A percentile compares a stretch with the other conserved stretches of the same genome.
Evolutionary conservation across 116 monocot species (phyloP).

Genomic region (Thalassia testudinum): DNA sequence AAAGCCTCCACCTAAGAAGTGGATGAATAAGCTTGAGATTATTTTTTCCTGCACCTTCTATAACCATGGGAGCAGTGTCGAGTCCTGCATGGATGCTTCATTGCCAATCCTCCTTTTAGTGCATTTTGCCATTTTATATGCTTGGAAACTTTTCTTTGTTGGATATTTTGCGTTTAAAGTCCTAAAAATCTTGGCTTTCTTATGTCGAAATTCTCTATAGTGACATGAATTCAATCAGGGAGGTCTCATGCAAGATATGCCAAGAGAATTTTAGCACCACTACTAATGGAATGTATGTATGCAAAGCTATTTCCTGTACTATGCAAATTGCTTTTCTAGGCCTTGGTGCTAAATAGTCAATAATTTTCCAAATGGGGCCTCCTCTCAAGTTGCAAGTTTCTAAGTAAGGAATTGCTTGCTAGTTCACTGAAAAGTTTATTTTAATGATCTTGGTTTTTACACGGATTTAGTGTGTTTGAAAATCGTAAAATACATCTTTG

Average conservation of each 20-base stretch:
- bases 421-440: too few relatives aligned
- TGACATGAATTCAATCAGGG: conserved; percentile 63
- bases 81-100: conserved; percentile 42
- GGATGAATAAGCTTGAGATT: conserved; percentile 68
- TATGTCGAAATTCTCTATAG: conserved; percentile 9
- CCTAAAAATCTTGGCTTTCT: not conserved
- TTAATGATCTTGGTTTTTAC: too few relatives aligned
- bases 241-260: conserved; percentile 56
- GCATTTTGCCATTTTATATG: not conserved
- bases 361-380: too few relatives aligned
- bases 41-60: conserved; percentile 68
- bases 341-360: too few relatives aligned
- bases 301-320: too few relatives aligned
- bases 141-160: not conserved
- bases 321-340: too few relatives aligned
- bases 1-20: conserved; percentile 70
- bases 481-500: too few relatives aligned
- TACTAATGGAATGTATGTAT: too few relatives aligned
- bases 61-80: conserved; percentile 77
- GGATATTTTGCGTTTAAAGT: not conserved
- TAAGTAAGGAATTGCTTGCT: too few relatives aligned
- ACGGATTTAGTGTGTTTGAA: too few relatives aligned
- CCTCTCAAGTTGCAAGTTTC: too few relatives aligned
- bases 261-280: too few relatives aligned
- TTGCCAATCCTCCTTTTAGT: not conserved